Conservation (phyloP, 78 protist genomes). For the Acrasis kona region DNA sequence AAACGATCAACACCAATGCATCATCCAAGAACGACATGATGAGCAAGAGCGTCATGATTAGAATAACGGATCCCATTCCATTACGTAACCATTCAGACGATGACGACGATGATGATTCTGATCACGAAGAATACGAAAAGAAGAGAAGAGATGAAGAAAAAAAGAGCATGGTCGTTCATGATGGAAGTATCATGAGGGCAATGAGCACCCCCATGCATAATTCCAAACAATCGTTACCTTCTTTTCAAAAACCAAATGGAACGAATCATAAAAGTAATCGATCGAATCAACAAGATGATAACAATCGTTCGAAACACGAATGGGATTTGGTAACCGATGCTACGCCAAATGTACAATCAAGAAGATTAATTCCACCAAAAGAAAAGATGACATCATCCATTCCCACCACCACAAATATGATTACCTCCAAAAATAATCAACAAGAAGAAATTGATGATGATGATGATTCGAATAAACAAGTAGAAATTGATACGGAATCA, state of each 20-base stretch:
- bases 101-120: too few species aligned
- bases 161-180: too few species aligned
- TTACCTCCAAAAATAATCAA: too few species aligned
- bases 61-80: neutral
- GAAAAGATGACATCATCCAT: too few species aligned
- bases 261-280: neutral
- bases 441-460: neutral
- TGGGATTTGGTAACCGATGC: neutral
- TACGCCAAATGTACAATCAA: too few species aligned
- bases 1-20: too few species aligned
- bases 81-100: too few species aligned
- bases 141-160: neutral
- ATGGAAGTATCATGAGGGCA: neutral
- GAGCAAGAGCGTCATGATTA: neutral
- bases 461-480: too few species aligned
- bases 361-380: too few species aligned
- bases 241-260: neutral
- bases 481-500: too few species aligned
- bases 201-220: neutral
- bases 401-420: too few species aligned
- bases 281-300: neutral
- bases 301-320: neutral
- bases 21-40: neutral
- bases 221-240: too few species aligned
- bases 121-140: neutral